phyloP scores from a whole-genome alignment of 2,329 filamentous ascomycete species.

The Cladosporium oxysporum region DNA sequence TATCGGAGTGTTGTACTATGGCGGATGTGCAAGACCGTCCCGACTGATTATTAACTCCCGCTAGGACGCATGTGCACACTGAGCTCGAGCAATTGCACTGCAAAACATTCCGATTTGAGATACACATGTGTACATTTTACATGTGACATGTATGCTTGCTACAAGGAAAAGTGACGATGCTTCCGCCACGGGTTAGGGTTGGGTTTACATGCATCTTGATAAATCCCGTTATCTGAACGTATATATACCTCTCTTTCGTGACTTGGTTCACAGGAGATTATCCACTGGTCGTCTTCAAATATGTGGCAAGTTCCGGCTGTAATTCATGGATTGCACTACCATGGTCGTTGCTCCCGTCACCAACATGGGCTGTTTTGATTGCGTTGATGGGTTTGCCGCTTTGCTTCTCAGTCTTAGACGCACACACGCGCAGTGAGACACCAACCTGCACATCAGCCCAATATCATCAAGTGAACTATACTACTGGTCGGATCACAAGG shows the following conservation, averaged over 20 bases:
- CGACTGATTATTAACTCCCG: background rate
- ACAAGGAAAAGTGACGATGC: too few relatives aligned
- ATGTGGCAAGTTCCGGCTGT: background rate
- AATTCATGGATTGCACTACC: background rate
- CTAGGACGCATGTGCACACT: background rate
- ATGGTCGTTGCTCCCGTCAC: background rate
- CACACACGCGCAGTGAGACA: background rate
- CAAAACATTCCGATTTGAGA: background rate
- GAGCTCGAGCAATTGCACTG: too few relatives aligned
- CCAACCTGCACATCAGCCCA: background rate
- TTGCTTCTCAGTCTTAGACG: background rate
- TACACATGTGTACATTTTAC: background rate
- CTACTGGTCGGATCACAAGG: background rate
- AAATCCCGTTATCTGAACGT: background rate
- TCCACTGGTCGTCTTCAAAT: background rate
- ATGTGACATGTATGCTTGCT: background rate
- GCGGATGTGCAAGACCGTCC: background rate
- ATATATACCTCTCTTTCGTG: background rate
- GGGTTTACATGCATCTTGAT: rapidly evolving
- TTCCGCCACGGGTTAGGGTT: background rate
- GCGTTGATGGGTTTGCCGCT: background rate
- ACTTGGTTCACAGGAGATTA: background rate
- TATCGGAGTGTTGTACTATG: background rate
- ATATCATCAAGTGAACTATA: background rate
- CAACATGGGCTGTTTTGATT: background rate